Base-by-base conservation (phyloP, 345 rosid species). In the Brassica cretica region DNA sequence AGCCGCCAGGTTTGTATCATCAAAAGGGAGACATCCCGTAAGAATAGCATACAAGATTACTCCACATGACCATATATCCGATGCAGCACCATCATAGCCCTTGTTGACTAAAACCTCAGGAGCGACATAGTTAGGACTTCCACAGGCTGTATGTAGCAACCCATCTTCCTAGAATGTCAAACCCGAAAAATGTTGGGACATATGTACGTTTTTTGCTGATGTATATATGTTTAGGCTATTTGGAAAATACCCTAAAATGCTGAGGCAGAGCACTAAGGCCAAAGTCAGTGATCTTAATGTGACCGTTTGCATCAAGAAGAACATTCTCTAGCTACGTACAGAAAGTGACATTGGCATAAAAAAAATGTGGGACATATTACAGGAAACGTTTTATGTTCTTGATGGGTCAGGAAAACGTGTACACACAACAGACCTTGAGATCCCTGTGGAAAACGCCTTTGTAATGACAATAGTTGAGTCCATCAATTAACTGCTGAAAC, bases 61-160 rank as follows among this genome's bases (percentile, higher is more conserved):
- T 0, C 98, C 98, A 55, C 97, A 92, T 0, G 97, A 92, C 98
- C 98, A 92, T 75, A 87, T 77, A 83, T 94, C 98, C 3, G 97
- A 89, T 53, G 93, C 82, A 61, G 97, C 87, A 67, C 98, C 98
- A 70, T 94, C 87, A 18, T 94, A 94, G 3, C 98, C 98, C 70
- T 88, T 80, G 69, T 90, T 94, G 10, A 86, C 85, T 59, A 94
- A 91, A 75, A 94, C 86, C 85, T 94, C 97, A 1, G 97, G 98
- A 3, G 97, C 95, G 15, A 92, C 93, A 37, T 94, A 94, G 82
- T 94, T 94, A 15, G 97, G 97, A 78, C 94, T 94, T 70, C 98
- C 97, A 72, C 98, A 94, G 16, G 94, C 87, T 62, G 98, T 94
- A 78, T 92, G 97, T 80, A 94, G 82, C 32, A 94, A 84, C 7